phyloP scores from a whole-genome alignment of 1,139 yeast species.

The Debaryomyces coudertii region DNA sequence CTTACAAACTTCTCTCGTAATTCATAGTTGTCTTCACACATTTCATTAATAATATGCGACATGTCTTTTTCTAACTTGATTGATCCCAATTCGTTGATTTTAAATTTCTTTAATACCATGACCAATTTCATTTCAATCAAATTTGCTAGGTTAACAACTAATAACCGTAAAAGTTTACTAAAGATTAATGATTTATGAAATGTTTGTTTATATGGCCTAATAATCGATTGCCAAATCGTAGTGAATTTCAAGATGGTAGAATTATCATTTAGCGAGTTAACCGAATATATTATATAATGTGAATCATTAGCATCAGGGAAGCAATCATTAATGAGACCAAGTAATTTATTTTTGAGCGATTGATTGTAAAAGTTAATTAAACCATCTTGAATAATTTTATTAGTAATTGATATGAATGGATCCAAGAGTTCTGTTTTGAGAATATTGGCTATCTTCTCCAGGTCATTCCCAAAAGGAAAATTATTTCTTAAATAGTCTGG shows the following conservation, averaged over 20 bases:
- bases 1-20: conserved; percentile 77
- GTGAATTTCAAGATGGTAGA: conserved; percentile 48
- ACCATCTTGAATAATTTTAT: conserved; percentile 55
- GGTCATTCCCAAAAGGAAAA: conserved; percentile 62
- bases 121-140: conserved; percentile 71
- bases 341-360: conserved; percentile 53
- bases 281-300: conserved; percentile 37
- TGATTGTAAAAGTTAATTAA: conserved; percentile 61
- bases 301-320: conserved; percentile 55
- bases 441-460: conserved; percentile 42
- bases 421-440: conserved; percentile 40
- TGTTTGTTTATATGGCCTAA: conserved; percentile 64
- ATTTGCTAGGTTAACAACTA: conserved; percentile 55
- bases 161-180: conserved; percentile 50
- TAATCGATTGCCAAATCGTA: conserved; percentile 63
- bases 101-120: conserved; percentile 57
- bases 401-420: conserved; percentile 45
- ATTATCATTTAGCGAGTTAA: conserved; percentile 35
- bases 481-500: conserved; percentile 36
- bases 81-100: conserved; percentile 81
- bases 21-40: conserved; percentile 63
- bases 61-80: conserved; percentile 83
- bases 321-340: conserved; percentile 53
- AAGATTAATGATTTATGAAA: conserved; percentile 54
- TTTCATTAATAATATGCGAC: conserved; percentile 68